Percentiles rank a stretch among this genome's conserved stretches.
These are phyloP conservation scores for Caloboletus firmus DNA, from an alignment of 1,284 basidiomycete species.

Conservation along the genomic window DNA sequence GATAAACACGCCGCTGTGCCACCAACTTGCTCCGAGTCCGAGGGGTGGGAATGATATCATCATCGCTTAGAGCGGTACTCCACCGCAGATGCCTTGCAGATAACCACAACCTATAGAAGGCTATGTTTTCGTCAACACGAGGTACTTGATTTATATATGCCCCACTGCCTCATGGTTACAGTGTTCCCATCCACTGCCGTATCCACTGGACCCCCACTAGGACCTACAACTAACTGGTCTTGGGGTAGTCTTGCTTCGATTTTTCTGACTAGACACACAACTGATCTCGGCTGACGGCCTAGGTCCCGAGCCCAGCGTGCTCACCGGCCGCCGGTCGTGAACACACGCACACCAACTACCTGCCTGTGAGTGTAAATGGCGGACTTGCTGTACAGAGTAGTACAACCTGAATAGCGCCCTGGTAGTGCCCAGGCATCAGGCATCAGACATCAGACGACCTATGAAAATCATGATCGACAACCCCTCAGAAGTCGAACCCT, in stretches of 20 bases:
- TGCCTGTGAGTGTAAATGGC: slow-evolving; percentile 1
- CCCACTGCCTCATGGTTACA: slow-evolving; percentile 1
- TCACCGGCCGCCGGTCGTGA: not conserved
- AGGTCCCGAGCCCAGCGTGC: not conserved
- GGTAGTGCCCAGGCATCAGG: not conserved
- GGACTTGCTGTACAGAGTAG: slow-evolving; percentile 2
- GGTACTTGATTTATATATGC: slow-evolving; percentile 15
- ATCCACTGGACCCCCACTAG: slow-evolving; percentile 2
- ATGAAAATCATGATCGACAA: not conserved
- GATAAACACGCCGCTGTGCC: not conserved
- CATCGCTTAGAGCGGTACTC: not conserved
- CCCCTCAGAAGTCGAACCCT: slow-evolving; percentile 26
- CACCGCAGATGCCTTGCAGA: slow-evolving; percentile 1
- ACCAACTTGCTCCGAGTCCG: not conserved
- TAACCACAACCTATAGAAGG: not conserved
- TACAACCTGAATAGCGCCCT: not conserved
- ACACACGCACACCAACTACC: not conserved
- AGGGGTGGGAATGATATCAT: slow-evolving; percentile 21
- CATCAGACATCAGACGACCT: not conserved
- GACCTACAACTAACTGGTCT: slow-evolving; percentile 7
- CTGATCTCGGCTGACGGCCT: not conserved
- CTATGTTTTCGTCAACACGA: slow-evolving; percentile 22
- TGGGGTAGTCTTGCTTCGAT: not conserved
- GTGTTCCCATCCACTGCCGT: not conserved
- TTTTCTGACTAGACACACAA: not conserved